A percentile compares a stretch with the other conserved stretches of the same genome.
phyloP scores from a whole-genome alignment of 352 stramenopile genomes.

The Phytophthora rubi region DNA sequence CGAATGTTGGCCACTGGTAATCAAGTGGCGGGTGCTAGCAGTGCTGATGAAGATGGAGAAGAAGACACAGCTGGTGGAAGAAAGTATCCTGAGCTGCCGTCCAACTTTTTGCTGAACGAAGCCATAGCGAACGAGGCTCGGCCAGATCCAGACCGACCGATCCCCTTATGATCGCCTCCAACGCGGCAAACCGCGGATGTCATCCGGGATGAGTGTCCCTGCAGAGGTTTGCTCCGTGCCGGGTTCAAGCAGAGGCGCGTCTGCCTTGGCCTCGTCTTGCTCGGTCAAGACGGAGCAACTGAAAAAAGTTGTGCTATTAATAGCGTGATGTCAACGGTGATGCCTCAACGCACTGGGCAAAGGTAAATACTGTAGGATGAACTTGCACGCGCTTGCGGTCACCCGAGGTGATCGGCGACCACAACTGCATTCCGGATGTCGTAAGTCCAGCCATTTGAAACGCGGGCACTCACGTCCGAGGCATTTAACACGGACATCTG shows the following conservation, averaged over 20 bases:
- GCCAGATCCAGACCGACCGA: conserved; percentile 4
- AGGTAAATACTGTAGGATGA: background rate
- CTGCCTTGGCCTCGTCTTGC: background rate
- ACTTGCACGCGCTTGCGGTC: background rate
- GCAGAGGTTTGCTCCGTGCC: background rate
- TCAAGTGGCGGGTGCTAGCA: too few relatives aligned
- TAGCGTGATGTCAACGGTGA: background rate
- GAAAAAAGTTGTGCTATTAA: conserved; percentile 10
- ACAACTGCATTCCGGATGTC: conserved; percentile 17
- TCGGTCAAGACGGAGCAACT: background rate
- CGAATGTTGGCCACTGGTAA: too few relatives aligned
- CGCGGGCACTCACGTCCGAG: background rate
- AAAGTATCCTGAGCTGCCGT: too few relatives aligned
- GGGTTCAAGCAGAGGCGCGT: conserved; percentile 5
- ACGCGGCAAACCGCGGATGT: conserved; percentile 1
- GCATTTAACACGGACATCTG: conserved; percentile 12
- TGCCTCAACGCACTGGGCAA: background rate
- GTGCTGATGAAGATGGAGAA: too few relatives aligned
- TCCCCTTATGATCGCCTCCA: background rate
- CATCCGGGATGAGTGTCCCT: conserved; percentile 12
- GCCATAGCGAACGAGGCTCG: background rate
- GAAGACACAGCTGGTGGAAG: too few relatives aligned
- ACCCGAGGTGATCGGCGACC: background rate
- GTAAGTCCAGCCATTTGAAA: conserved; percentile 19
- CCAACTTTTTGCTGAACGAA: too few relatives aligned